Base-by-base conservation (phyloP, 495 filamentous ascomycete genomes). In the Opeltia flavorubescens region DNA sequence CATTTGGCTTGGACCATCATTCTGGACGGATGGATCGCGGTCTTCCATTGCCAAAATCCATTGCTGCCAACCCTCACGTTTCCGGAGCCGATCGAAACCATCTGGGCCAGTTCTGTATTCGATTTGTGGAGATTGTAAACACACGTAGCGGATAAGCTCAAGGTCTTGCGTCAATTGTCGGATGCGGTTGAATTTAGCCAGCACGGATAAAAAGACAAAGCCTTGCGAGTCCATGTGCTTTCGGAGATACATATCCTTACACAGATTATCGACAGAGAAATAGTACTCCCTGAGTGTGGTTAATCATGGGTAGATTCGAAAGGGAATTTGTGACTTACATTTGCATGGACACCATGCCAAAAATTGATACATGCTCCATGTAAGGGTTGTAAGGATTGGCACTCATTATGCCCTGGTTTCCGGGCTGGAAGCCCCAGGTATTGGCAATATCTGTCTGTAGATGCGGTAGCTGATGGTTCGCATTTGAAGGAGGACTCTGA, bases 221-320 rank as follows among this genome's bases (percentile, higher is more conserved):
- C 91, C 91, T 61, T 95, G 81, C 2, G 78, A 83, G 58, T 98
- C 89, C 93, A 98, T 95, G 44, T 86, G 81, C 50, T 77, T 78
- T 26, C 91, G 80, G 25, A 98, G 73, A 63, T 78, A 96, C 54
- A 81, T 72, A 56, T 98, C 91, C 64, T 94, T 96, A 75, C 85
- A 89, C 46, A 95, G 75, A 60, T 96, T 96, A 53, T 96, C 87
- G 7, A 94, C 73, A 0, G 89, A 96, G 65, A 98, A 91, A 62
- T 96, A 98, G 65, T 96, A 96, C 55, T 93, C 84, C 53, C 69
- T 75, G 41, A 18, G 11, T n/a, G 21, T 6, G 35, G 45, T 67
- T 47, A 65, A 52, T 39, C 36, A 47, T 33, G 44, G 17, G 27
- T 25, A 6, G 0, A 28, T 34, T 18, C 47, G 15, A 27, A 24